Conservation (phyloP, 2,329 filamentous ascomycete genomes). For the Scedosporium boydii region DNA sequence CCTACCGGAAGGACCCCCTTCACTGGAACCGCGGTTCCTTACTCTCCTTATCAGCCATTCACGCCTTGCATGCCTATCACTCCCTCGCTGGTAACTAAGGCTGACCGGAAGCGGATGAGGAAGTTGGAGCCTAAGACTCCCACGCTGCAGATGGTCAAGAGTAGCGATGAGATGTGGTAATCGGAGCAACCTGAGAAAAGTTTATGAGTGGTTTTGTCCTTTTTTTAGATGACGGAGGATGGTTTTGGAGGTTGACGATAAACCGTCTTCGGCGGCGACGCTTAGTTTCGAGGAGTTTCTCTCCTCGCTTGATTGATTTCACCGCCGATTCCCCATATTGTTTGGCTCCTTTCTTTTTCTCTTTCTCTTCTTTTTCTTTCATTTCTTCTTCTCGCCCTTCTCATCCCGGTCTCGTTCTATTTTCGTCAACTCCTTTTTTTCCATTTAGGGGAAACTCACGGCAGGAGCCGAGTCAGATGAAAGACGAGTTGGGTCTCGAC, state of each 20-base stretch:
- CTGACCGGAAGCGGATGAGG: slow-evolving; percentile 61
- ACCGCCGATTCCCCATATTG: background rate
- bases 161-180: slow-evolving; percentile 56
- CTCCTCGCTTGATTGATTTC: background rate
- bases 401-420: background rate
- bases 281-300: background rate
- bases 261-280: no score
- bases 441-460: background rate
- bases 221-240: background rate
- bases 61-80: slow-evolving; percentile 68
- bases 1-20: slow-evolving; percentile 53
- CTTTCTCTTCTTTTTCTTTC: slow-evolving; percentile 1
- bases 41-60: slow-evolving; percentile 72
- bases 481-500: background rate
- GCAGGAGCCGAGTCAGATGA: background rate
- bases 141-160: slow-evolving; percentile 51
- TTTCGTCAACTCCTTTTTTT: background rate
- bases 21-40: slow-evolving; percentile 55
- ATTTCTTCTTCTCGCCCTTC: slow-evolving; percentile 7
- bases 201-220: background rate
- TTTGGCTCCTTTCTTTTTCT: slow-evolving; percentile 2
- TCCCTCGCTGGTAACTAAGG: slow-evolving; percentile 61
- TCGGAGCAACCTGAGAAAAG: background rate
- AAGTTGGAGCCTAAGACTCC: slow-evolving; percentile 55
- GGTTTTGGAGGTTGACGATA: no score